phyloP scores from a whole-genome alignment of 495 filamentous ascomycete genomes.

The Pyrenula aspistea region DNA sequence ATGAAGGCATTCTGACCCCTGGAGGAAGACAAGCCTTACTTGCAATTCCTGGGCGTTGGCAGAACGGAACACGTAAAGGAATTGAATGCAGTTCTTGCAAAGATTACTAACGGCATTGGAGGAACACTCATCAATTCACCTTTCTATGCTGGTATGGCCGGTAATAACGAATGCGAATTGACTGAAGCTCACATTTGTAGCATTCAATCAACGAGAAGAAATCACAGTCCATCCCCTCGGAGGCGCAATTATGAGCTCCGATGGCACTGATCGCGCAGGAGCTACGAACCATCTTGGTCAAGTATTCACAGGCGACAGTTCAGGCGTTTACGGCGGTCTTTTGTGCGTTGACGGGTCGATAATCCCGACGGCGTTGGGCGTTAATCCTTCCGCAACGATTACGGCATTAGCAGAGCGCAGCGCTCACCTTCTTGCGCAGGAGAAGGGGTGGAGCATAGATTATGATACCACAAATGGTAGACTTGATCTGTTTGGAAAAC shows the following conservation, averaged over 20 bases:
- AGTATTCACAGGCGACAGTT: slow-evolving; percentile 40
- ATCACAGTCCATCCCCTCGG: slow-evolving; percentile 60
- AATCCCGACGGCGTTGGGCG: slow-evolving; percentile 51
- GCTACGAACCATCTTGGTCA: slow-evolving; percentile 52
- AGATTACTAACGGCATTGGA: slow-evolving; percentile 42
- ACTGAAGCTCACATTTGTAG: background rate
- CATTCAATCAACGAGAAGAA: slow-evolving; percentile 27
- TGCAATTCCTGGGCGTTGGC: slow-evolving; percentile 27
- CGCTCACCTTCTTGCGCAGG: slow-evolving; percentile 33
- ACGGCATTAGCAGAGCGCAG: slow-evolving; percentile 54
- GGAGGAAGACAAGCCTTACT: slow-evolving; percentile 43
- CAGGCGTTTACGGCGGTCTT: slow-evolving; percentile 40
- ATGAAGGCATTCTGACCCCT: slow-evolving; percentile 47
- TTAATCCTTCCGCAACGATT: slow-evolving; percentile 62
- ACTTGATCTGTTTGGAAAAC: slow-evolving; percentile 13
- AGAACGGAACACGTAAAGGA: slow-evolving; percentile 39
- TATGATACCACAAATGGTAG: slow-evolving; percentile 32
- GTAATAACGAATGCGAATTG: background rate
- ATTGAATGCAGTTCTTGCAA: slow-evolving; percentile 36
- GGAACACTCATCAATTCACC: slow-evolving; percentile 46
- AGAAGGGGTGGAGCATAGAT: slow-evolving; percentile 32
- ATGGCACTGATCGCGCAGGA: slow-evolving; percentile 44
- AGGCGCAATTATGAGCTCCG: slow-evolving; percentile 49
- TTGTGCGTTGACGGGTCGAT: slow-evolving; percentile 52
- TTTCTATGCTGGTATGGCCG: slow-evolving; percentile 37